A percentile compares a stretch with the other conserved stretches of the same genome.
Evolutionary conservation across 176 grass and related monocot species (phyloP).

Genomic region (Neostapfia colusana): DNA sequence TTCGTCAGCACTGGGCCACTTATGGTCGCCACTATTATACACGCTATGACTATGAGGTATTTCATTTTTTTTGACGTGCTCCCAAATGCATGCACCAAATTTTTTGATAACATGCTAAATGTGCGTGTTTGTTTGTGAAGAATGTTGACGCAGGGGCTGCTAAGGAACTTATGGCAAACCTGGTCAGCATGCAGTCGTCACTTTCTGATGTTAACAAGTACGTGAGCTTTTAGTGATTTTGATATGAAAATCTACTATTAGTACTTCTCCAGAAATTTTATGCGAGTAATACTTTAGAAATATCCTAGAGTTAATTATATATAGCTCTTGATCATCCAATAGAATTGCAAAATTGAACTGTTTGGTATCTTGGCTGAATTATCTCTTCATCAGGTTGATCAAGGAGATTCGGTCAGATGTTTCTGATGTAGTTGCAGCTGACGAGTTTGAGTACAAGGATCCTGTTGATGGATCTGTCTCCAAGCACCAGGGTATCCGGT

Average conservation of each 20-base stretch:
- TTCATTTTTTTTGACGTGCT: background rate
- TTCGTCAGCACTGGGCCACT: constrained; percentile 81
- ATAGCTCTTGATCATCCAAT: background rate
- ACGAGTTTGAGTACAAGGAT: constrained; percentile 99
- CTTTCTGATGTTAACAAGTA: constrained; percentile 93
- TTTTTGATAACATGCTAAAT: constrained; percentile 21
- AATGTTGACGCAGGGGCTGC: constrained; percentile 90
- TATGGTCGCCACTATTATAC: constrained; percentile 99
- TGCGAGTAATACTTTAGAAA: background rate
- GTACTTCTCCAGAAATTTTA: background rate
- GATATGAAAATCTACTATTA: background rate
- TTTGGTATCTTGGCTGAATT: constrained; percentile 21
- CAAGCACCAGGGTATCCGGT: constrained; percentile 90
- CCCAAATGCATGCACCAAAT: background rate
- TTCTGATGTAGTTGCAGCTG: constrained; percentile 63
- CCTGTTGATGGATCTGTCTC: constrained; percentile 94
- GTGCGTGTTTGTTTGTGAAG: constrained; percentile 55
- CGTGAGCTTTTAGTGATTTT: constrained; percentile 36
- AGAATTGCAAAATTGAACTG: background rate
- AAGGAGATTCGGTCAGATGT: constrained; percentile 73
- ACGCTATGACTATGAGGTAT: constrained; percentile 97
- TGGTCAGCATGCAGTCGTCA: constrained; percentile 77
- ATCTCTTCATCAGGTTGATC: constrained; percentile 64
- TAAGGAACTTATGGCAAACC: constrained; percentile 80
- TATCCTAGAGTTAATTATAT: background rate